Base-by-base conservation (phyloP, 208 protist genomes). In the Leishmania aethiopica region DNA sequence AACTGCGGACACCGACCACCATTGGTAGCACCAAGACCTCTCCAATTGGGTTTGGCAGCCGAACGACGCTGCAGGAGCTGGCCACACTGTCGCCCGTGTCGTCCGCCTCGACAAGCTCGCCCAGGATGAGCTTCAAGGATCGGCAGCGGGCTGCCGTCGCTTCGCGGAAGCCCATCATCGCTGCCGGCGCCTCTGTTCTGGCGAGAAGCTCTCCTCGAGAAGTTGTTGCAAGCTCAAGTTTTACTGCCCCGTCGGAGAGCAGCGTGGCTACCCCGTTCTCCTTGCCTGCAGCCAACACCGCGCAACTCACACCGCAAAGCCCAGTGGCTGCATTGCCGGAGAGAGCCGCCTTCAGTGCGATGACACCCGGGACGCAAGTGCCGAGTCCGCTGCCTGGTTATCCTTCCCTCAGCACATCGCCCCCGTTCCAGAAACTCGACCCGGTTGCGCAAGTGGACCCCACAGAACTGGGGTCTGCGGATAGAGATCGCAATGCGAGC, bases 111-210 rank as follows among this genome's bases (percentile, higher is more conserved):
- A 60, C 45, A 40, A 77, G 69, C 67, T 80, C 76, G 1, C 66
- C 75, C 1, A 77, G 67, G 40, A 28, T 79, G 40, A 84, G 81
- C 81, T 84, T 84, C 51, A 84, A 84, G 57, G 64, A 80, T 32
- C 64, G 75, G 22, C 81, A 84, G 51, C 81, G 81, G 8, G 76
- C 69, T 7, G 74, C 66, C 2, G 73, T 74, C 2, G 72, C 69
- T 15, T 0, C 35, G 25, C 62, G 78, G 47, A 75, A 45, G 35
- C 25, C 37, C 35, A 6, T 40, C 51, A 66, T 51, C 32, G 37
- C 57, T 66, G 17, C 55, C 0, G 42, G 49, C 75, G 25, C 37
- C 11, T 6, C 75, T 35, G 37, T 28, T 32, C 35, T 40, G 35
- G 37, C 13, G 15, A 45, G 51, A n/a, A 35, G 6, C n/a, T 55